A percentile compares a stretch with the other conserved stretches of the same genome.
Conservation (phyloP, 2,329 filamentous ascomycete species). For the Fusarium temperatum region DNA sequence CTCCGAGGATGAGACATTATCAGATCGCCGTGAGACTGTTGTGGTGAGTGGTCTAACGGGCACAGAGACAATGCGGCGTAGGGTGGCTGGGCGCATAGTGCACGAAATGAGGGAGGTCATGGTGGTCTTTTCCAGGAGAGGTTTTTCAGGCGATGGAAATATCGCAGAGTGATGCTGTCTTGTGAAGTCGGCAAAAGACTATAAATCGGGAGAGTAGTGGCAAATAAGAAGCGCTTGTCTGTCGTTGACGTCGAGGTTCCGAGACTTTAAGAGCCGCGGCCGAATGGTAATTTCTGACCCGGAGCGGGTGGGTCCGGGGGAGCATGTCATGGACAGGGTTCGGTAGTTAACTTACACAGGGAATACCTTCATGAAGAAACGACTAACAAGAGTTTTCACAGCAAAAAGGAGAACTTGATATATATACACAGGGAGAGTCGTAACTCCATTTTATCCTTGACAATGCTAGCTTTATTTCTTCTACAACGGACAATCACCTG, state of each 20-base stretch:
- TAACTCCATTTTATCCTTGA: slow-evolving; percentile 15
- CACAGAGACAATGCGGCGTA: slow-evolving; percentile 30
- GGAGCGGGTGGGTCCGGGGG: slow-evolving; percentile 36
- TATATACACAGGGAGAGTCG: neutral
- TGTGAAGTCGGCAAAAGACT: neutral
- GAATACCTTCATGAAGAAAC: neutral
- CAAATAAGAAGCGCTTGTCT: slow-evolving; percentile 3
- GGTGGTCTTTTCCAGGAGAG: neutral
- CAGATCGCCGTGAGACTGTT: slow-evolving; percentile 30
- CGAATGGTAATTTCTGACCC: slow-evolving; percentile 30
- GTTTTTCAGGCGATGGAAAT: neutral
- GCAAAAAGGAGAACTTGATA: neutral
- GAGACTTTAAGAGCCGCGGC: slow-evolving; percentile 31
- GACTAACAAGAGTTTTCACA: neutral
- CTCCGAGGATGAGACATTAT: slow-evolving; percentile 54
- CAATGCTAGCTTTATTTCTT: neutral
- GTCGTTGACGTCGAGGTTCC: slow-evolving; percentile 34
- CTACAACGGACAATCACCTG: neutral
- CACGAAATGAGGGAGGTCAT: slow-evolving; percentile 40
- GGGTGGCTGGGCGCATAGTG: slow-evolving; percentile 29
- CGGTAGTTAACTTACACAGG: neutral
- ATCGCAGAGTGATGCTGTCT: neutral
- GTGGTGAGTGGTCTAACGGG: slow-evolving; percentile 35
- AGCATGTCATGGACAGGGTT: neutral
- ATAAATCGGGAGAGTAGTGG: slow-evolving; percentile 5